Conservation (phyloP, 2,329 filamentous ascomycete genomes). For the Fusarium sp. region DNA sequence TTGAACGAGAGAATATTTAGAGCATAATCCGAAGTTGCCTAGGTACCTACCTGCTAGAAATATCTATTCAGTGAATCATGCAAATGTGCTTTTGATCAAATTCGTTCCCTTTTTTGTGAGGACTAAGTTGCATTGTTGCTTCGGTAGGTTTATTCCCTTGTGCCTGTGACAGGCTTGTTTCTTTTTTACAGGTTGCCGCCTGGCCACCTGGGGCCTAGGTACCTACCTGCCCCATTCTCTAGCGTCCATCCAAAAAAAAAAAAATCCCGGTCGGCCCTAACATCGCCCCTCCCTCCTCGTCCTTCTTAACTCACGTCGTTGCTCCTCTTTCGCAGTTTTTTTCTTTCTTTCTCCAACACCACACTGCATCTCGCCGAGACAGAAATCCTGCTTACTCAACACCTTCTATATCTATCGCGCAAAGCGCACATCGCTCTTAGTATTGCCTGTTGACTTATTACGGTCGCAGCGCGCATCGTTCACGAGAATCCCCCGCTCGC, state of each 20-base stretch:
- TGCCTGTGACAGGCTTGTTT: background rate
- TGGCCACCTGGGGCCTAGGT: background rate
- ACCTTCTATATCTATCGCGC: conserved; percentile 31
- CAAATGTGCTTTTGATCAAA: no score
- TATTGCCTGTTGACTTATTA: conserved; percentile 46
- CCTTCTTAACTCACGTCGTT: conserved; percentile 41
- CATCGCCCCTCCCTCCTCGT: conserved; percentile 42
- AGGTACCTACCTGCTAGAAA: background rate
- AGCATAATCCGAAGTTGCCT: background rate
- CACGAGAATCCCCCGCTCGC: conserved; percentile 21
- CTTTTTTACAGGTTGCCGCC: conserved; percentile 26
- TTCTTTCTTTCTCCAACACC: conserved; percentile 38
- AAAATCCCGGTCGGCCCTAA: conserved; percentile 47
- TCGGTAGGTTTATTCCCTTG: background rate
- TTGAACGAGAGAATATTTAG: background rate
- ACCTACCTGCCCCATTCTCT: conserved; percentile 42
- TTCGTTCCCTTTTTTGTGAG: no score
- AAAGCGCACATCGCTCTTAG: conserved; percentile 35
- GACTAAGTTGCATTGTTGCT: no score
- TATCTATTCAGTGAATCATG: background rate
- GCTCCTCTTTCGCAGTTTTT: conserved; percentile 38
- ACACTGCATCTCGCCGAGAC: conserved; percentile 47
- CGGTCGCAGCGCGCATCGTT: conserved; percentile 47
- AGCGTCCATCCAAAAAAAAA: conserved; percentile 33
- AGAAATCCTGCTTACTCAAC: conserved; percentile 37